Evolutionary conservation across 2,329 filamentous ascomycete species (phyloP).

Genomic region (Penicillium sp.): DNA sequence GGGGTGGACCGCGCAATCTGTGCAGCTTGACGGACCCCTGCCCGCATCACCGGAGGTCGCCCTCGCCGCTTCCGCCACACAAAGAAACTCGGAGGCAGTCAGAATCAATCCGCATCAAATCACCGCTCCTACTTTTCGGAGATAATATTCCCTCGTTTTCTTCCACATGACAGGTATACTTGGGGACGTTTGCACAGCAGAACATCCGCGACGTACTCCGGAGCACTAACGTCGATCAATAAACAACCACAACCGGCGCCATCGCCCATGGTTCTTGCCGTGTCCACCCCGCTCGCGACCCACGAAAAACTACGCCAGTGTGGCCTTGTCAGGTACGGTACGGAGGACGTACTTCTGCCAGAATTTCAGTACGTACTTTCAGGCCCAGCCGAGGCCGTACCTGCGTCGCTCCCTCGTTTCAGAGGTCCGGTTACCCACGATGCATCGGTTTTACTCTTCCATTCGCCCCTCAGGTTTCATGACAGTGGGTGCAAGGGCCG

Average conservation of each 20-base stretch:
- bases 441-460: neutral
- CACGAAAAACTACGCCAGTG: conserved; percentile 7
- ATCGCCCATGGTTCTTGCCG: conserved; percentile 20
- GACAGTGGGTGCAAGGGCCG: neutral
- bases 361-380: neutral
- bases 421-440: neutral
- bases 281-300: conserved; percentile 14
- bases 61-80: neutral
- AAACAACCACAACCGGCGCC: conserved; percentile 23
- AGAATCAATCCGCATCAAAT: neutral
- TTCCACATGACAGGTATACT: neutral
- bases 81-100: neutral
- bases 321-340: neutral
- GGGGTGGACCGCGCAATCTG: conserved; percentile 15
- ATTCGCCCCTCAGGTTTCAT: neutral
- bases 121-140: neutral
- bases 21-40: neutral
- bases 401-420: neutral
- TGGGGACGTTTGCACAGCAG: neutral
- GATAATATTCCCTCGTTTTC: neutral
- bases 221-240: conserved; percentile 12
- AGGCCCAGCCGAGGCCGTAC: conserved; percentile 1
- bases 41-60: neutral
- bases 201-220: too few species aligned
- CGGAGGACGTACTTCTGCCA: neutral